A percentile compares a stretch with the other conserved stretches of the same genome.
Conservation (phyloP, 139 green algal genomes). For the Chlorella sp. region DNA sequence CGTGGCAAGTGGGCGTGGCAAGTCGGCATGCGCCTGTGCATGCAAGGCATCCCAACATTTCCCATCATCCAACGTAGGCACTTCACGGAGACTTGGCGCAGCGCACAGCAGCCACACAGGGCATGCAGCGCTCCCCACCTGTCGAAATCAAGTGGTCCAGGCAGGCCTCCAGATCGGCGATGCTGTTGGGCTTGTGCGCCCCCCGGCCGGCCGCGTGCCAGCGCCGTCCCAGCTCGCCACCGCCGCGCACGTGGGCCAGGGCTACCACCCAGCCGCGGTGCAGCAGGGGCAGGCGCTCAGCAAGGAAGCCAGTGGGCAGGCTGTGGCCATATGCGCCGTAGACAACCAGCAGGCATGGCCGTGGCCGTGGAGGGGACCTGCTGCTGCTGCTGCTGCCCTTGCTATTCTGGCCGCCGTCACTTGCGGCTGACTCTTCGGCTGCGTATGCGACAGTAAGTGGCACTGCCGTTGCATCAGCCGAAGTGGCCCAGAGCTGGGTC, state of each 20-base stretch:
- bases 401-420: too few species aligned
- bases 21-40: too few species aligned
- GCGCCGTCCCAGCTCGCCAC: constrained; percentile 78
- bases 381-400: background rate
- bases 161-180: constrained; percentile 66
- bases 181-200: constrained; percentile 49
- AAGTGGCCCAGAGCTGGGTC: background rate
- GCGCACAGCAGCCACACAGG: too few species aligned
- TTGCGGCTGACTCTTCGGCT: background rate
- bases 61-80: too few species aligned
- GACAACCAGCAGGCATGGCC: constrained; percentile 66
- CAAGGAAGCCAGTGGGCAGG: constrained; percentile 64
- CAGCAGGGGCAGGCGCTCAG: constrained; percentile 65
- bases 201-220: constrained; percentile 76
- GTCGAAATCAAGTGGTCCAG: constrained; percentile 44
- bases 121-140: constrained; percentile 24
- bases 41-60: too few species aligned
- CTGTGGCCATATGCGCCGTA: constrained; percentile 86
- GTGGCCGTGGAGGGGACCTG: background rate
- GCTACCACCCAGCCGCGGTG: constrained; percentile 66
- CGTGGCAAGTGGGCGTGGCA: background rate
- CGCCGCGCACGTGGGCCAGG: constrained; percentile 76
- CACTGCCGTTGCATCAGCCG: constrained; percentile 39
- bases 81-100: background rate
- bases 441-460: constrained; percentile 63